Base-by-base conservation (phyloP, 306 rosid genomes). In the Cucumis sativus region DNA sequence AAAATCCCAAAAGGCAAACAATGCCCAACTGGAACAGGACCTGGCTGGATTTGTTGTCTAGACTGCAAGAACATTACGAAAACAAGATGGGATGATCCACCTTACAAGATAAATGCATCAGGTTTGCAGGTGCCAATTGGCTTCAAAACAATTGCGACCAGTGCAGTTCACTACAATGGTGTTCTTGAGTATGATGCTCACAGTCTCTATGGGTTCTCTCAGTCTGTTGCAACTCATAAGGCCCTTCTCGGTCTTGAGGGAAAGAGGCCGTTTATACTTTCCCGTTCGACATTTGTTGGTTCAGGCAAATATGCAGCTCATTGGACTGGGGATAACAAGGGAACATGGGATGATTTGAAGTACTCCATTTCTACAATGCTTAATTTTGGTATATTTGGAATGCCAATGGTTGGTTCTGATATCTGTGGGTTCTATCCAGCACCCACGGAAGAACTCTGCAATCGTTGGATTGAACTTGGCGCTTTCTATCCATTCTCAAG, bases 361-460 rank as follows among this genome's bases (percentile, higher is more conserved):
- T 87, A 88, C 88, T 92, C 99, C 49, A 95, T 95, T 75, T 87
- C 97, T 7, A 92, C 97, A 41, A 86, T 95, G 90, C 89, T 95
- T 61, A 95, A 95, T 64, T 95, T 95, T 62, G 99, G 99, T 33
- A 89, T 95, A 23, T 95, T 95, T 81, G 99, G 99, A 57, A 90
- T 95, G 74, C 99, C 99, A 12, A 95, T 95, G 99, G 99, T 95
- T 80, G 99, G 99, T 56, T 80, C 97, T 11, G 99, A 95, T 81
- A 95, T 95, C 63, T 95, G 97, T 40, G 99, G 99, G 28, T 95
- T 95, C 84, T 95, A 90, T 77, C 97, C 97, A 47, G 82, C 83
- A 15, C 97, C 99, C 9, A 95, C 99, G 0, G 99, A 92, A 84
- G 99, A 95, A 79, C 97, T 95, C 30, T 95, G 99, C 87, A 95